A percentile compares a stretch with the other conserved stretches of the same genome.
Evolutionary conservation across 305 asterid species (phyloP).

Genomic region (Ilex paraguariensis): DNA sequence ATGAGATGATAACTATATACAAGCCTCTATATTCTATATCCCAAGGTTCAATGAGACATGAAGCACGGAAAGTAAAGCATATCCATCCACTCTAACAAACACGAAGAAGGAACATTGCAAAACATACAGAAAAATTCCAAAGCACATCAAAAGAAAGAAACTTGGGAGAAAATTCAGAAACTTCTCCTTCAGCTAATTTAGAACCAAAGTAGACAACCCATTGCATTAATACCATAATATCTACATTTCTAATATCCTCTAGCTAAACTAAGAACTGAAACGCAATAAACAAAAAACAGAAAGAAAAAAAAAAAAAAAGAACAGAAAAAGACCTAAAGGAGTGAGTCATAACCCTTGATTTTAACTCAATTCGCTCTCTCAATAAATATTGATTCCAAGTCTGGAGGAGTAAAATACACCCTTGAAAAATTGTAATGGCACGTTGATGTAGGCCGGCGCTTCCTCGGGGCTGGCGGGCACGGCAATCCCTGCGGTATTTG

Average conservation of each 20-base stretch:
- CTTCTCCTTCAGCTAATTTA: constrained; percentile 6
- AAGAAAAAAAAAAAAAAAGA: constrained; percentile 8
- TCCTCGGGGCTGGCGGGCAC: constrained; percentile 90
- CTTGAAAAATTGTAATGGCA: constrained; percentile 45
- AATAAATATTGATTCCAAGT: constrained; percentile 63
- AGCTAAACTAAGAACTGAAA: constrained; percentile 9
- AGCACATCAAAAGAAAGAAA: background rate
- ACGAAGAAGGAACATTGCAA: background rate
- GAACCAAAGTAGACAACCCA: constrained; percentile 15
- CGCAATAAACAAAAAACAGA: too few species aligned
- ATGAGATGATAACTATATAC: too few species aligned
- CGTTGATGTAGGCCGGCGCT: constrained; percentile 52
- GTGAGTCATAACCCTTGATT: constrained; percentile 1
- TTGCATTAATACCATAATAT: constrained; percentile 5
- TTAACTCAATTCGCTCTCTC: constrained; percentile 45
- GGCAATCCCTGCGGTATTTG: constrained; percentile 54
- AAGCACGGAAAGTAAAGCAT: too few species aligned
- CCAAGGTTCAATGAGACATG: too few species aligned
- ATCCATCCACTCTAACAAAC: too few species aligned
- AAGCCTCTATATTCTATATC: too few species aligned
- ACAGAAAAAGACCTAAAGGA: background rate
- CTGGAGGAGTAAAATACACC: constrained; percentile 82
- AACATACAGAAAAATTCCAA: constrained; percentile 1
- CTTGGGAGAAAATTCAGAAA: background rate
- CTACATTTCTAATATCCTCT: constrained; percentile 5